Conservation (phyloP, 768 basidiomycete species). For the Rhizopogon vesiculosus region DNA sequence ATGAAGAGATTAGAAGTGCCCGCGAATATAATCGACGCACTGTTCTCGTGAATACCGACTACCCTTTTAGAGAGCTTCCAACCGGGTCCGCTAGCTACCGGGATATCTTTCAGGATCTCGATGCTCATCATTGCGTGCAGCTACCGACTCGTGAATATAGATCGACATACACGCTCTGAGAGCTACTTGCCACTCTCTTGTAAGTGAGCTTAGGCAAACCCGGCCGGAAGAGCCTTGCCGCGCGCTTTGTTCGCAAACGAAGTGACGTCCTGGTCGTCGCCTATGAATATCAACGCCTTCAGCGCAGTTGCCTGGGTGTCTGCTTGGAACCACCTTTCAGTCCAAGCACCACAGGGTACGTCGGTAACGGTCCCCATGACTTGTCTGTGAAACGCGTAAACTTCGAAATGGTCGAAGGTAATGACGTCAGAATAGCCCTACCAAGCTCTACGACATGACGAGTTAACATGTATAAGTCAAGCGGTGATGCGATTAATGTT, state of each 20-base stretch:
- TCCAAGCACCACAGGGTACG: constrained; percentile 76
- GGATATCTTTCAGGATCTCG: constrained; percentile 75
- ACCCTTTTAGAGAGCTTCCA: constrained; percentile 71
- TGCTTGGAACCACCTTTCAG: constrained; percentile 49
- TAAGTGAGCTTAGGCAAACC: constrained; percentile 64
- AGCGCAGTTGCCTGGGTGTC: not conserved
- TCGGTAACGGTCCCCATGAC: constrained; percentile 74
- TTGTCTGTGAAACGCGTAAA: constrained; percentile 38
- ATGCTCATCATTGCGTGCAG: constrained; percentile 80
- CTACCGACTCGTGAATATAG: constrained; percentile 26
- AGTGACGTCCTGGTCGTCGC: constrained; percentile 61
- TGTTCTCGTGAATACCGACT: constrained; percentile 76
- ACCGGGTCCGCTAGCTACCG: constrained; percentile 67
- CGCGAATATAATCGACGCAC: constrained; percentile 35
- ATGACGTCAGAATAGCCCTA: constrained; percentile 15
- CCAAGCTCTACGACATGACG: constrained; percentile 42
- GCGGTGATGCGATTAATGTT: not conserved
- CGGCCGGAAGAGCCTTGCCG: constrained; percentile 49
- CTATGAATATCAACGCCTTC: constrained; percentile 18
- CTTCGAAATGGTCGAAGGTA: not conserved
- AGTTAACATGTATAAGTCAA: not conserved
- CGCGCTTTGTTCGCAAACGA: constrained; percentile 50
- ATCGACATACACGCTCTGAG: not conserved
- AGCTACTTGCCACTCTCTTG: constrained; percentile 46
- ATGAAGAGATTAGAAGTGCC: not conserved